A percentile compares a stretch with the other conserved stretches of the same genome.
Evolutionary conservation across 2,329 filamentous ascomycete species (phyloP).

Genomic region (Diaporthe citrichinensis): DNA sequence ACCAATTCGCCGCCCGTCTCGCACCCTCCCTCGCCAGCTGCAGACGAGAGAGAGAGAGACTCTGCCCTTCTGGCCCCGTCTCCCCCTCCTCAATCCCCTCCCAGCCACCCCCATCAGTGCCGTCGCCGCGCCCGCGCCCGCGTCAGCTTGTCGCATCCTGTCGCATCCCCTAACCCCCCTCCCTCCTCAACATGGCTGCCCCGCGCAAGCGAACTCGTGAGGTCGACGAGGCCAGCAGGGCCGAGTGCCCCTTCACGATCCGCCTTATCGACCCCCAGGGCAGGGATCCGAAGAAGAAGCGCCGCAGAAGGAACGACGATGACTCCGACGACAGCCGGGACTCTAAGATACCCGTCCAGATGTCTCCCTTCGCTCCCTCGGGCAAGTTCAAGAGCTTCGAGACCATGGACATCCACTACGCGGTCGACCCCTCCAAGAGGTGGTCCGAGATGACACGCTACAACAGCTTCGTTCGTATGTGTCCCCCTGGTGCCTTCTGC

Average conservation of each 20-base stretch:
- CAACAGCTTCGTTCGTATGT: slow-evolving; percentile 72
- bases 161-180: neutral
- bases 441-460: slow-evolving; percentile 73
- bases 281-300: slow-evolving; percentile 62
- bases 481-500: neutral
- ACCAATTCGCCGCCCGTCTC: slow-evolving; percentile 29
- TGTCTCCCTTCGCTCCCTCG: slow-evolving; percentile 67
- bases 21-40: slow-evolving; percentile 14
- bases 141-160: neutral
- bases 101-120: slow-evolving; percentile 29
- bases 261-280: slow-evolving; percentile 61
- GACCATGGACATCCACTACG: slow-evolving; percentile 69
- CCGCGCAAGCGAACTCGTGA: slow-evolving; percentile 67
- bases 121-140: slow-evolving; percentile 28
- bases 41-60: slow-evolving; percentile 2
- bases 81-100: slow-evolving; percentile 5
- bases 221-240: slow-evolving; percentile 64
- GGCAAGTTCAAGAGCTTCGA: slow-evolving; percentile 69
- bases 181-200: slow-evolving; percentile 53
- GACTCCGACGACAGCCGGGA: slow-evolving; percentile 55
- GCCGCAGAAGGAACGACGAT: slow-evolving; percentile 59
- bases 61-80: neutral
- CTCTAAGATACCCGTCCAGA: slow-evolving; percentile 63
- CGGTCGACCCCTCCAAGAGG: slow-evolving; percentile 65
- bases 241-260: slow-evolving; percentile 69